Conservation (phyloP, 768 basidiomycete genomes). For the Lactifluus piperatus region DNA sequence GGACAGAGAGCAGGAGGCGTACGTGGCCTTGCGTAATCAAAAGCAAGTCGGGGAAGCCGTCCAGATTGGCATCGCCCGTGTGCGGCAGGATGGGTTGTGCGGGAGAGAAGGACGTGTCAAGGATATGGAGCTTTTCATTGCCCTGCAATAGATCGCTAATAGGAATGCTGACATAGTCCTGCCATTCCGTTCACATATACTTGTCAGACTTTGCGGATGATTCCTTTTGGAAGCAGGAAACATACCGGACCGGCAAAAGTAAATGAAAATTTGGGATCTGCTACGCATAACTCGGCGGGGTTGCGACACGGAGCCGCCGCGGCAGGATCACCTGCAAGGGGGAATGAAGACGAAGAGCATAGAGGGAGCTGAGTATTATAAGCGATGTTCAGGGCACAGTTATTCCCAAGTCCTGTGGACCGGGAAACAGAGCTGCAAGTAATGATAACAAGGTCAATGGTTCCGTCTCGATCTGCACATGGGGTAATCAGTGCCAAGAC, state of each 20-base stretch:
- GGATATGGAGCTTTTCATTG: conserved; percentile 47
- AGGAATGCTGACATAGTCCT: conserved; percentile 64
- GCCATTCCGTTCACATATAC: not conserved
- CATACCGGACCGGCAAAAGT: conserved; percentile 28
- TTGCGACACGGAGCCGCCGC: conserved; percentile 43
- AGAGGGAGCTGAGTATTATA: conserved; percentile 88
- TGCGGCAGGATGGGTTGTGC: conserved; percentile 68
- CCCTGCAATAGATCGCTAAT: conserved; percentile 49
- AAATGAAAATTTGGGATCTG: conserved; percentile 75
- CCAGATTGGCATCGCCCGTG: conserved; percentile 84
- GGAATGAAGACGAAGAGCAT: conserved; percentile 49
- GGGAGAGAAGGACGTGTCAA: conserved; percentile 57
- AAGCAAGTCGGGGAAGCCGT: conserved; percentile 89
- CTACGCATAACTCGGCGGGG: conserved; percentile 72
- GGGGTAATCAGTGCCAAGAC: not conserved
- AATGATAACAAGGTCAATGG: conserved; percentile 90
- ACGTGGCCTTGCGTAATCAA: conserved; percentile 49
- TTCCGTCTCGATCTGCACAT: conserved; percentile 79
- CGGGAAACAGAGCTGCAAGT: conserved; percentile 68
- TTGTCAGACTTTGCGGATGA: not conserved
- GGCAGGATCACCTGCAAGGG: conserved; percentile 36
- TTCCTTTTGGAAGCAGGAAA: not conserved
- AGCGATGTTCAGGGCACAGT: conserved; percentile 82
- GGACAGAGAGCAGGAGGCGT: conserved; percentile 52
- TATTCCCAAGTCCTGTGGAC: conserved; percentile 59